Base-by-base conservation (phyloP, 1,139 yeast species). In the Blastobotrys apis region DNA sequence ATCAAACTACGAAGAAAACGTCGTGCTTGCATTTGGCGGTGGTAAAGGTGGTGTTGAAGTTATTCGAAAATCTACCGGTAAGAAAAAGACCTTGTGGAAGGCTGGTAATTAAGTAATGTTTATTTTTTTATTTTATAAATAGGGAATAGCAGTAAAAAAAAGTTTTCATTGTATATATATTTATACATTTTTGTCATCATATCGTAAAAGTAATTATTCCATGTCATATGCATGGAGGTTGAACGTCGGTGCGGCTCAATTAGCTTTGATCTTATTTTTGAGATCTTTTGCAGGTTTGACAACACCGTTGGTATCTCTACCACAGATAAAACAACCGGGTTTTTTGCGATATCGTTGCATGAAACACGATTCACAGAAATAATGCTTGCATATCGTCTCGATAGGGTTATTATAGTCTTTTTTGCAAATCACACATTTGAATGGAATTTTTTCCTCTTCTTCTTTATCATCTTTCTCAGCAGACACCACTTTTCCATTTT, bases 331-430 rank as follows among this genome's bases (percentile, higher is more conserved):
- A 58, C 94, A 84, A 4, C 62, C 65, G 33, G 73, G 67, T 39
- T 68, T 70, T 47, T 62, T 68, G 51, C 75, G 74, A 52, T 68
- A 73, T 41, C 81, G 63, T 1, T 62, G 59, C 53, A 81, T 59
- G 57, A 81, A 84, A 57, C 95, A 85, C 4, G 51, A 47, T 52
- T 78, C 78, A 57, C 95, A 85, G 57, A 74, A 84, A 39, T 77
- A 66, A 59, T 85, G 95, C 2, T 71, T 72, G 61, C 95, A 85
- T 15, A 59, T 64, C 0, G 94, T 81, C 45, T 71, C 74, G 1
- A 84, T 73, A 0, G 94, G 92, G 5, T 53, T 53, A 37, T 66
- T 69, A 58, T 81, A 82, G 51, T 75, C 79, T 0, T 68, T 52
- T 50, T 75, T 71, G 60, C 95, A 85, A 3, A 84, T 59, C 0